Evolutionary conservation across 306 rosid genomes (phyloP), one percentile per base, ranked within the genome.

Genomic region (Begonia peltatifolia): DNA sequence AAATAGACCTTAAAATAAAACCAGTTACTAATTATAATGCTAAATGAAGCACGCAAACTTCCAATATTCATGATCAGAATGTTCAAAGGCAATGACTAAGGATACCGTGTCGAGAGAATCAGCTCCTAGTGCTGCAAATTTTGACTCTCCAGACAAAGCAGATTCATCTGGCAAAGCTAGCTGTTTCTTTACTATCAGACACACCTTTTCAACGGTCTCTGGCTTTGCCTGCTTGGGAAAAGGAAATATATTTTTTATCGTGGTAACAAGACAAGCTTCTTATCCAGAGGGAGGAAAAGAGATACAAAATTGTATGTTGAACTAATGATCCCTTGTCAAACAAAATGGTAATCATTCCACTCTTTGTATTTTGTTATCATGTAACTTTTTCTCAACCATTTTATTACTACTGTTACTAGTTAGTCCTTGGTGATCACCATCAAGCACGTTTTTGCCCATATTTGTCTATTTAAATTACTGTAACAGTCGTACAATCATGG

Each of bases 21-120:
- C 11, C 14, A n/a, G 3, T 44, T n/a, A 44, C 12, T 2, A 8
- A 44, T 44, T 10, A 5, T 18, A 50, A 17, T 8, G 22, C 23
- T 14, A 14, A 50, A 50, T 12, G 11, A 13, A 42, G 36, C 52
- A 18, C 9, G 22, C 17, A 9, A 44, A 20, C 6, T 56, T 18
- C 10, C 1, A 42, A 12, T 23, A 12, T 41, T 12, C 51, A 46
- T 22, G 36, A 8, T 11, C 44, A 30, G 23, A 1, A 30, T 3
- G 46, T 38, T 11, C 38, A 11, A 4, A 12, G 17, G 25, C 6
- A 22, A 35, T 12, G 12, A 10, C 4, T 10, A 10, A 41, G 5
- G 7, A 22, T 73, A 87, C 96, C 75, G 90, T 80, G 73, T 87
- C 89, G 14, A 80, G 94, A 12, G 96, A 87, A 74, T 87, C 94